These are phyloP conservation scores for Fusarium cyanostomum DNA, from an alignment of 2,329 filamentous ascomycete species.

Conservation along the genomic window DNA sequence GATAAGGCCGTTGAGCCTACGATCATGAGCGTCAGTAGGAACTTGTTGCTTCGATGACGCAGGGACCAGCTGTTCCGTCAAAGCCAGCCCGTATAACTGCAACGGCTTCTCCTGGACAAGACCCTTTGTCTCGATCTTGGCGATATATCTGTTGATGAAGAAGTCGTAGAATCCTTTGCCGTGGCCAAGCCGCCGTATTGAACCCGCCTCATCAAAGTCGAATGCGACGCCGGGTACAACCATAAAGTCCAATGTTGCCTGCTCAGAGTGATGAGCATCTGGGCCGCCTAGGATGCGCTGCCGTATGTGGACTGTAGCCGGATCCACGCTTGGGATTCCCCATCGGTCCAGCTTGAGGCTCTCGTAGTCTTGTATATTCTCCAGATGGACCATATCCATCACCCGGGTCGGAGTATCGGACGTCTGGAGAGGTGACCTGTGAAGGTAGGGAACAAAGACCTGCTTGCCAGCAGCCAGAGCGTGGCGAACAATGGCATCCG, in stretches of 20 bases:
- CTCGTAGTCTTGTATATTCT: constrained; percentile 79
- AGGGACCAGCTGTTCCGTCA: constrained; percentile 83
- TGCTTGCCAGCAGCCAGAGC: constrained; percentile 80
- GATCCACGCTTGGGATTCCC: constrained; percentile 90
- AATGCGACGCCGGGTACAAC: constrained; percentile 95
- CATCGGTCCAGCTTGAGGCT: constrained; percentile 81
- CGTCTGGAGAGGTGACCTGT: constrained; percentile 63
- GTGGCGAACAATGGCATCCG: constrained; percentile 81
- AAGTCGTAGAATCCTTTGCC: constrained; percentile 98
- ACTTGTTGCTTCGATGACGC: constrained; percentile 68
- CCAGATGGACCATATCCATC: constrained; percentile 95
- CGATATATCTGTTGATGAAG: constrained; percentile 80
- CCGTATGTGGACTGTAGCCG: constrained; percentile 70
- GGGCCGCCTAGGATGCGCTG: constrained; percentile 77
- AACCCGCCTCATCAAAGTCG: constrained; percentile 66
- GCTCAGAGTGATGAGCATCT: constrained; percentile 55
- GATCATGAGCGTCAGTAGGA: constrained; percentile 80
- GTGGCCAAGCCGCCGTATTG: constrained; percentile 83
- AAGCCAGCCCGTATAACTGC: constrained; percentile 77
- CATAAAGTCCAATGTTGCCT: constrained; percentile 78
- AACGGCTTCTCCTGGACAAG: constrained; percentile 51
- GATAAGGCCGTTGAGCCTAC: constrained; percentile 80
- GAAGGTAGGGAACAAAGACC: constrained; percentile 92
- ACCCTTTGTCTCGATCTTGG: constrained; percentile 53
- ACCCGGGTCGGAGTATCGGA: constrained; percentile 68